Evolutionary conservation across 306 rosid genomes (phyloP), one percentile per base, ranked within the genome.

Genomic region (Corylus heterophylla): DNA sequence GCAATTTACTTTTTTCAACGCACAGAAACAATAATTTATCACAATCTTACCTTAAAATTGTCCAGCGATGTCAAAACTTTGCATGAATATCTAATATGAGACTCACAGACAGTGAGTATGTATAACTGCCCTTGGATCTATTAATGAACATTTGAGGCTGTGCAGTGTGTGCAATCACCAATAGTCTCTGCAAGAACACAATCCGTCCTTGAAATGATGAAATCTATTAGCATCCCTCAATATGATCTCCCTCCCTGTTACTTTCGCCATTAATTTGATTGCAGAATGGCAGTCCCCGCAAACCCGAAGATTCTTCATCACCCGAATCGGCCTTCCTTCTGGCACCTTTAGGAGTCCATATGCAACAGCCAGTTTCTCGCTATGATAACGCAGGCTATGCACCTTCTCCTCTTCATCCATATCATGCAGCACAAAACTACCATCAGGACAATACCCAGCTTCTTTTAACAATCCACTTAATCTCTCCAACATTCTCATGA

Each of bases 211-310:
- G 61, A 91, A 91, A 87, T 89, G 92, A 78, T 89, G 97, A 86
- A 91, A 89, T 79, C 92, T 83, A 80, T 91, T 88, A 69, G 92
- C 90, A 80, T 89, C 94, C 89, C 94, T 92, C 81, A 92, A 66
- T 61, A 86, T 84, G 76, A 92, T 92, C 83, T 89, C 94, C 81
- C 94, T 88, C 73, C 88, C 94, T 10, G 92, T 85, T 56, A 92
- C 84, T 87, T 92, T 89, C 44, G 94, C 79, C 13, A 89, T 89
- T 82, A 92, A 76, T 80, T 92, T 89, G 79, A 89, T 89, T 17
- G 91, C 90, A 76, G 94, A 81, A 83, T 89, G 97, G 42, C 94
- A 89, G 83, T 92, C 94, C 35, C 94, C 92, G 82, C 97, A 92
- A 69, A 92, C 94, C 47, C 94, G 89, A 79, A 92, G 88, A 75